Conservation (phyloP, 179 eudicot species). For the Drosera spatulata region DNA sequence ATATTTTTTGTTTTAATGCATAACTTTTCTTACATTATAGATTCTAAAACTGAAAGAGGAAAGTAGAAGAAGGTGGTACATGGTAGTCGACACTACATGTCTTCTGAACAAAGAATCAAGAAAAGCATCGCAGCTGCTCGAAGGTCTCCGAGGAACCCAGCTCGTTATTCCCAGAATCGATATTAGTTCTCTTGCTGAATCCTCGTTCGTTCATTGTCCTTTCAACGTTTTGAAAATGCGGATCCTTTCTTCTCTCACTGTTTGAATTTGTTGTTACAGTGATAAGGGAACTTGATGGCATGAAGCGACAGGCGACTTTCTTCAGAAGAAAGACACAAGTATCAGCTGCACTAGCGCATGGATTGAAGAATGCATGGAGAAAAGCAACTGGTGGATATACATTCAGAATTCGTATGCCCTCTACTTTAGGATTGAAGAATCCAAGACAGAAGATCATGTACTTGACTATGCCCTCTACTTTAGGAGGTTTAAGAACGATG, state of each 20-base stretch:
- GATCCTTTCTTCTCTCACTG: slow-evolving; percentile 4
- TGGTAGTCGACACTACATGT: slow-evolving; percentile 58
- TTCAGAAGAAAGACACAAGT: slow-evolving; percentile 52
- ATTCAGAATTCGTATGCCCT: slow-evolving; percentile 64
- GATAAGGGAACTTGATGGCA: slow-evolving; percentile 57
- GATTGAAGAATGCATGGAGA: slow-evolving; percentile 69
- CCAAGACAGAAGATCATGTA: slow-evolving; percentile 52
- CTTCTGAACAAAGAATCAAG: slow-evolving; percentile 60
- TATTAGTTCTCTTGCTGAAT: slow-evolving; percentile 10
- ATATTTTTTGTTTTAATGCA: neutral
- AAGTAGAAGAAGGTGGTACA: slow-evolving; percentile 42
- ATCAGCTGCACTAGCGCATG: slow-evolving; percentile 50
- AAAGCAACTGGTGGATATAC: slow-evolving; percentile 71
- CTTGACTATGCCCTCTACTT: slow-evolving; percentile 64
- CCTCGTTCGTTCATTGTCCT: too few species aligned
- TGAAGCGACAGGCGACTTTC: slow-evolving; percentile 43
- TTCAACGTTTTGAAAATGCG: neutral
- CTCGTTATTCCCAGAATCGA: slow-evolving; percentile 72
- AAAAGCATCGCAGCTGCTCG: slow-evolving; percentile 64
- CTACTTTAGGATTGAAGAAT: slow-evolving; percentile 30
- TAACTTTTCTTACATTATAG: too few species aligned
- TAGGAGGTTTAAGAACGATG: slow-evolving; percentile 35
- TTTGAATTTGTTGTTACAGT: slow-evolving; percentile 25
- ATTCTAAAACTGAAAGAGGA: slow-evolving; percentile 6
- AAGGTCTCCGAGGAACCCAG: slow-evolving; percentile 70